Base-by-base conservation (phyloP, 805 yeast species). In the Teunomyces barrocoloradensis region DNA sequence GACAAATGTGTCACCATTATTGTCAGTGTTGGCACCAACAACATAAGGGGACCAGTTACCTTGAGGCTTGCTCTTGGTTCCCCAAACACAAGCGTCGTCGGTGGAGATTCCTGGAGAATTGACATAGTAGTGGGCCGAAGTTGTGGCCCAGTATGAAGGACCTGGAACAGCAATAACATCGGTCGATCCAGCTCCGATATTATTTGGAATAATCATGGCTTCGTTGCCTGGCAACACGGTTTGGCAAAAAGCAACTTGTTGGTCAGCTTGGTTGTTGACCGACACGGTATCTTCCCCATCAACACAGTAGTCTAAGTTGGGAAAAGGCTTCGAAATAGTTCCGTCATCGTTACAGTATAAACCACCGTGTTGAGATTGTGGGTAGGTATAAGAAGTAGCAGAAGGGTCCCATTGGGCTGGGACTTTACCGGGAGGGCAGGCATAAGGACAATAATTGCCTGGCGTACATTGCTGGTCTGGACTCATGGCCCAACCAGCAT, bases 21-120 rank as follows among this genome's bases (percentile, higher is more conserved):
- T 67, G 64, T 88, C 96, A 75, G 80, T 80, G 73, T 89, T 89
- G 51, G 91, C 89, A 53, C 97, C 97, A 12, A 94, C 95, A 53
- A 90, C 96, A 57, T 88, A 89, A 23, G 96, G 96, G 12, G 96
- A 70, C 96, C 96, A 90, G 77, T 89, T 89, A 49, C 97, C 97
- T 54, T 74, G 73, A 13, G 94, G 84, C 50, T 85, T 71, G 42
- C 73, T 66, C 27, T 75, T 74, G 13, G 85, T 67, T 4, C 96
- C 96, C 96, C 97, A 89, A 53, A 78, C 77, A 67, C 96, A 89
- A 30, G 85, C 96, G 36, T 89, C 92, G 7, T 71, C 74, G 23
- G 82, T 76, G 29, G 87, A 79, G 25, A 84, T 84, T 48, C 96
- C 96, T 18, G 96, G 95, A 20, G 89, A 80, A 66, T 89, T 89